These are phyloP conservation scores for Oxytropis ochrocephala DNA, from an alignment of 306 rosid species.

Conservation along the genomic window DNA sequence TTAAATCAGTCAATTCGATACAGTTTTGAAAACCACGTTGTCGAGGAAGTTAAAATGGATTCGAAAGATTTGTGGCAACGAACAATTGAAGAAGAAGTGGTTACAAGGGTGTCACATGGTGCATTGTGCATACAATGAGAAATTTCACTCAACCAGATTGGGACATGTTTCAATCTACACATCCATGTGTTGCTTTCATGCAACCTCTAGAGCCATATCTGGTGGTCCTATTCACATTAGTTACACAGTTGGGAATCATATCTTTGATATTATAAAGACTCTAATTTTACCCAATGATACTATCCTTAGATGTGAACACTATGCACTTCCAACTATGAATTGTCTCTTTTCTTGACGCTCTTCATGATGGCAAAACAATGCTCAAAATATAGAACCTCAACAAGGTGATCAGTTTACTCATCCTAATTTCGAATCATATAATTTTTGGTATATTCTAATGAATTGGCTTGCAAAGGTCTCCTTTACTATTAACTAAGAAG, in stretches of 20 bases:
- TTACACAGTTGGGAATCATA: constrained; percentile 71
- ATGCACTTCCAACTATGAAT: constrained; percentile 80
- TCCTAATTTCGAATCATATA: background rate
- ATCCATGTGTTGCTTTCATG: constrained; percentile 94
- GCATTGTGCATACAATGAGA: constrained; percentile 94
- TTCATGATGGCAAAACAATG: constrained; percentile 87
- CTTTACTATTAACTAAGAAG: background rate
- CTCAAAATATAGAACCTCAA: constrained; percentile 94
- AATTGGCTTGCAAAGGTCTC: background rate
- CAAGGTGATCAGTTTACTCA: constrained; percentile 58
- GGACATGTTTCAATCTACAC: constrained; percentile 98
- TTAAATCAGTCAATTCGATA: no score
- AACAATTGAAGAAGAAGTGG: no score
- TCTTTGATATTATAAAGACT: constrained; percentile 64
- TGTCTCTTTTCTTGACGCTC: constrained; percentile 82
- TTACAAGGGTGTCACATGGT: constrained; percentile 99
- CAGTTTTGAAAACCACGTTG: no score
- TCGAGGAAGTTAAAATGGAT: no score
- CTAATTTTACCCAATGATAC: constrained; percentile 80
- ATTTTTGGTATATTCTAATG: background rate
- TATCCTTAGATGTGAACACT: constrained; percentile 68
- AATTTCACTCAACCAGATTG: constrained; percentile 92
- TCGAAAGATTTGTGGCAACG: no score
- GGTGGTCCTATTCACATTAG: constrained; percentile 90
- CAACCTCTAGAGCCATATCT: constrained; percentile 90